phyloP scores from a whole-genome alignment of 768 basidiomycete species.

The Imleria badia region DNA sequence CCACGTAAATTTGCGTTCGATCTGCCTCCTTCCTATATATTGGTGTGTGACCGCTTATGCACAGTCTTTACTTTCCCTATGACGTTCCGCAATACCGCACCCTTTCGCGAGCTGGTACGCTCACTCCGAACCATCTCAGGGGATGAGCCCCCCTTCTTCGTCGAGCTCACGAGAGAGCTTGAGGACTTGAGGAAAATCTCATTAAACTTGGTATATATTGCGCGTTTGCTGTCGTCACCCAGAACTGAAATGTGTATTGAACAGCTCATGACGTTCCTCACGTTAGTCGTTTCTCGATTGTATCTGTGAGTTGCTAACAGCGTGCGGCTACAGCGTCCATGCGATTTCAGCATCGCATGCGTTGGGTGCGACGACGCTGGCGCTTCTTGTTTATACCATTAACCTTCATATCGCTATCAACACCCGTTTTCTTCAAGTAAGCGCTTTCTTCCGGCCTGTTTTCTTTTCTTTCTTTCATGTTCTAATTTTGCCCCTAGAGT shows the following conservation, averaged over 20 bases:
- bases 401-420: conserved; percentile 25
- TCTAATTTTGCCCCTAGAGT: conserved; percentile 6
- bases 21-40: conserved; percentile 9
- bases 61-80: conserved; percentile 4
- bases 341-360: conserved; percentile 17
- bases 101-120: background rate
- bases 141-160: conserved; percentile 1
- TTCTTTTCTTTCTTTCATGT: background rate
- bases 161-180: conserved; percentile 22
- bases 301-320: background rate
- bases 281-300: conserved; percentile 14
- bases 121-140: background rate
- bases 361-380: conserved; percentile 22
- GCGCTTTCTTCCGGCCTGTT: background rate
- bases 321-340: conserved; percentile 18
- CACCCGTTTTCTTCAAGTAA: conserved; percentile 20
- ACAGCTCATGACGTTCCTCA: conserved; percentile 30
- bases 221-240: background rate
- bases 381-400: conserved; percentile 30
- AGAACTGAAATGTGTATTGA: background rate
- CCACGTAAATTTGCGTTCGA: background rate
- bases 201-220: conserved; percentile 19
- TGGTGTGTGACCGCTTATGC: background rate
- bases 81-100: background rate
- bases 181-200: conserved; percentile 22